Percentiles rank a stretch among this genome's conserved stretches.
Conservation (phyloP, 2,329 filamentous ascomycete species). For the Aspergillus pseudotamarii region DNA sequence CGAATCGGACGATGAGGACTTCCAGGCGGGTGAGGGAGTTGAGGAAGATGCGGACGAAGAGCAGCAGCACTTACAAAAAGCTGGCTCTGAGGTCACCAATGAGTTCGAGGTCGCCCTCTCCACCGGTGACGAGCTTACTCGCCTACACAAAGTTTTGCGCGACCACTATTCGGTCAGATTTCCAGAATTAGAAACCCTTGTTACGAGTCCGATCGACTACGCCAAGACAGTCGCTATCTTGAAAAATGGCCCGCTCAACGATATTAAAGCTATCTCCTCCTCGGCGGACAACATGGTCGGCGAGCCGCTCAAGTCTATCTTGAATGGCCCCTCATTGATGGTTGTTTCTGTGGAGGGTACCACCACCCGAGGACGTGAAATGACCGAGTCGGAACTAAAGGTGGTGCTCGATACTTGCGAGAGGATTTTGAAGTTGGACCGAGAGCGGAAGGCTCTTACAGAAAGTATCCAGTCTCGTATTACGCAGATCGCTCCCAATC, state of each 20-base stretch:
- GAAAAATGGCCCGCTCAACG: constrained; percentile 87
- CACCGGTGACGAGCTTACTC: constrained; percentile 88
- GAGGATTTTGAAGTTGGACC: constrained; percentile 85
- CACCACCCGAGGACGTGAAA: constrained; percentile 77
- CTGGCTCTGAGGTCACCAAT: constrained; percentile 70
- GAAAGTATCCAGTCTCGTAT: constrained; percentile 97
- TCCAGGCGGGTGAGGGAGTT: constrained; percentile 68
- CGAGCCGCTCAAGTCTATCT: constrained; percentile 73
- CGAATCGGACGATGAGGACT: constrained; percentile 71
- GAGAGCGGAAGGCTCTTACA: constrained; percentile 81
- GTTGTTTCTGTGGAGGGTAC: constrained; percentile 94
- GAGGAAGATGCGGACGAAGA: constrained; percentile 60
- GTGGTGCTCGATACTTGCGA: constrained; percentile 77
- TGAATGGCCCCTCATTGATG: constrained; percentile 91
- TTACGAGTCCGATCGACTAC: constrained; percentile 91
- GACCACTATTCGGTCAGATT: constrained; percentile 95
- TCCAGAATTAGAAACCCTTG: constrained; percentile 85
- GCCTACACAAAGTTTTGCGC: constrained; percentile 94
- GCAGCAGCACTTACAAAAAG: constrained; percentile 59
- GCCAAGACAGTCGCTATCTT: constrained; percentile 93
- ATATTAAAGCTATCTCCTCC: constrained; percentile 77
- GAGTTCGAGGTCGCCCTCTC: constrained; percentile 87
- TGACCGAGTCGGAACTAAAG: constrained; percentile 74
- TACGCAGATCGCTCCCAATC: constrained; percentile 92
- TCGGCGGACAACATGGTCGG: constrained; percentile 78